Evolutionary conservation across 1,284 basidiomycete genomes (phyloP), one percentile per base, ranked within the genome.

Genomic region (Papiliotrema nemorosa): DNA sequence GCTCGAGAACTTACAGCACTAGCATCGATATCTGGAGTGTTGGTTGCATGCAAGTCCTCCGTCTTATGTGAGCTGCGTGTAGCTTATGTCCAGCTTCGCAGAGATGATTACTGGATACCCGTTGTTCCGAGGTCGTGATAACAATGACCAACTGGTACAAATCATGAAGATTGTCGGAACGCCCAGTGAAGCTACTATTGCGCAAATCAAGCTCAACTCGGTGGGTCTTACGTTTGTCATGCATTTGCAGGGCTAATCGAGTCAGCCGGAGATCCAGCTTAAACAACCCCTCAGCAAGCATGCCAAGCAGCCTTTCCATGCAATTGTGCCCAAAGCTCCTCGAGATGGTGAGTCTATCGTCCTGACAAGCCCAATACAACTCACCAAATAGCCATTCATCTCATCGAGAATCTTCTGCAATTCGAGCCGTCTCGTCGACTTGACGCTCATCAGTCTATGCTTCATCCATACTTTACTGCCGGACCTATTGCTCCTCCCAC

Each of bases 21-120:
- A 87, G 89, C 26, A 90, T 97, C 66, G 96, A 98, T 76, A 94
- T 97, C 84, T 98, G 94, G 94, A 92, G 88, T 41, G 92, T 97
- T 22, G 94, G 93, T 16, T 76, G 75, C 66, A 76, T 76, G 69
- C 75, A 64, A 66, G 73, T 61, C 5, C 5, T 24, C 41, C 14
- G 2, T 36, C 18, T 27, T 37, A 14, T 40, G 16, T 46, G n/a
- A n/a, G 38, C 12, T 21, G 36, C 18, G 20, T 22, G 16, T 5
- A 33, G n/a, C 29, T 34, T 33, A 16, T 34, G 16, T 14, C 20
- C 47, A 72, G 69, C 52, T 70, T 72, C 42, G 72, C 73, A 34
- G 77, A 78, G 62, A 82, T 82, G 81, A 98, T 99, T 59, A 88
- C 90, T 24, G 96, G 96, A 2, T 87, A 94, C 14, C 96, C 96